Conservation (phyloP, 2,329 filamentous ascomycete species). For the Penicillium verrucosum region DNA sequence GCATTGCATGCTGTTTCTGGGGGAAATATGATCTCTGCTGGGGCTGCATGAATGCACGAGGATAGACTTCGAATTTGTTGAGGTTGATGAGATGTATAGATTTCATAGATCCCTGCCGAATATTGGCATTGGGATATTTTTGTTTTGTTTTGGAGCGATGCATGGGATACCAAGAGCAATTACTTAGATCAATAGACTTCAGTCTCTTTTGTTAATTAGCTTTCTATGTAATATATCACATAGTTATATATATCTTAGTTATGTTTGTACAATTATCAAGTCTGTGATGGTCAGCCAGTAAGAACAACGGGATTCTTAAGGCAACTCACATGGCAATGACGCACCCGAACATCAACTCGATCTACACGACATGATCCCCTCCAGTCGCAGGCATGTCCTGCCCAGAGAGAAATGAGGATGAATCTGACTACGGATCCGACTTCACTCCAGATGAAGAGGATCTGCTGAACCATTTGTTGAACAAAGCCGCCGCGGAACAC, state of each 20-base stretch:
- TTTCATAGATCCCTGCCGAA: constrained; percentile 4
- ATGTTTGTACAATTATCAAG: neutral
- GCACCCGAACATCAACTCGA: constrained; percentile 7
- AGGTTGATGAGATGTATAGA: constrained; percentile 7
- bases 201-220: neutral
- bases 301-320: constrained; percentile 11
- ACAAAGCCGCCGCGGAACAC: constrained; percentile 40
- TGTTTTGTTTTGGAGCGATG: constrained; percentile 9
- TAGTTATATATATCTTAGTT: neutral
- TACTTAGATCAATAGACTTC: constrained; percentile 15
- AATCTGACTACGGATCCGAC: constrained; percentile 61
- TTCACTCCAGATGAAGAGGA: constrained; percentile 57
- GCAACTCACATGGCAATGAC: constrained; percentile 13
- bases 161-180: constrained; percentile 19
- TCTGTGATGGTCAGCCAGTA: constrained; percentile 8
- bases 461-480: constrained; percentile 51
- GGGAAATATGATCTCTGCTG: constrained; percentile 17
- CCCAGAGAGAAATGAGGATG: constrained; percentile 24
- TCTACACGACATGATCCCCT: constrained; percentile 21
- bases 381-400: constrained; percentile 34
- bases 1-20: constrained; percentile 13
- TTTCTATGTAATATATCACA: neutral
- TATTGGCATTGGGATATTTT: constrained; percentile 1
- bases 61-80: neutral
- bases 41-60: constrained; percentile 11